Base-by-base conservation (phyloP, 257 asterid genomes). In the Nicotiana sylvestris region DNA sequence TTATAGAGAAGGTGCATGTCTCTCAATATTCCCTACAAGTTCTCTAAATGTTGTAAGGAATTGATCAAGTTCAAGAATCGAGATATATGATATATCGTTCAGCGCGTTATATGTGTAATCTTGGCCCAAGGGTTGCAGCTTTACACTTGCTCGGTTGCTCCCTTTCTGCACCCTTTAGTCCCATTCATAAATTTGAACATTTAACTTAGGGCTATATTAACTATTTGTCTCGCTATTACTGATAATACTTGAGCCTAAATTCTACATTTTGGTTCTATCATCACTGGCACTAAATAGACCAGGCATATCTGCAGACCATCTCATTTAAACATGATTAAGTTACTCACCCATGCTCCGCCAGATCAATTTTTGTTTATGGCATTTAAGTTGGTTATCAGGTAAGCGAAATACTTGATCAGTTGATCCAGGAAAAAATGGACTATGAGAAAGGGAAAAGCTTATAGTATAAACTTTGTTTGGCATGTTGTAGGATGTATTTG, bases 1-100 rank as follows among this genome's bases (percentile, higher is more conserved):
- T 76, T 76, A 49, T 76, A 76, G 64, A 76, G 65, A 62, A 76
- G 53, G 43, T 49, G 43, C 62, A 74, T 49, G 62, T 55, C 43
- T 46, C 2, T 39, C 78, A 16, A 43, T 21, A 18, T 70, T 70
- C 35, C 6, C n/a, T 10, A 43, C 58, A 43, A 43, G 4, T 70
- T 29, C 5, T 43, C 79, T 51, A 51, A 29, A 27, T 76, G 27
- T 76, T 76, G 46, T 51, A 76, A 76, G 80, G 16, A 27, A 27
- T 51, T 29, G 64, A 25, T 51, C 64, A 15, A 76, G 21, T 61
- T 61, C 13, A n/a, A n/a, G 29, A 15, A 27, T 12, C 2, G 27
- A 49, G 78, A 9, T 25, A 15, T 51, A 18, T 51, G 64, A 17
- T 67, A 13, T 16, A 33, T 30, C 25, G 67, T 8, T 64, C 65